Percentiles rank a stretch among this genome's conserved stretches.
Conservation (phyloP, 2,329 filamentous ascomycete genomes). For the Arthrobotrys conoides region DNA sequence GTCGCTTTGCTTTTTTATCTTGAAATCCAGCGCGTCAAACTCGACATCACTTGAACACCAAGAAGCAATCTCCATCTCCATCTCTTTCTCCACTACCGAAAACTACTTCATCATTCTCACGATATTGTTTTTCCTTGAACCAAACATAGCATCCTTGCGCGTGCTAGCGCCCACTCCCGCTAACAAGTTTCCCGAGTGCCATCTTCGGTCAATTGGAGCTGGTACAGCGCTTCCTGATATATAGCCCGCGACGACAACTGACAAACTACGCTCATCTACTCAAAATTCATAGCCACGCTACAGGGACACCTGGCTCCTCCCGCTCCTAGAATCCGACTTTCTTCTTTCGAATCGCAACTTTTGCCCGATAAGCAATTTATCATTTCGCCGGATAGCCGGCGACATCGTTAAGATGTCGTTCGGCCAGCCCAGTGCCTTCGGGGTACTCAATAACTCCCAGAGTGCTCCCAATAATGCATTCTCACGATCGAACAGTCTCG, state of each 20-base stretch:
- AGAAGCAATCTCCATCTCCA: conserved; percentile 6
- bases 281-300: neutral
- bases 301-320: neutral
- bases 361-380: neutral
- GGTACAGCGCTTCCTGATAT: neutral
- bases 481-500: conserved; percentile 49
- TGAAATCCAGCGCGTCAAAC: conserved; percentile 59
- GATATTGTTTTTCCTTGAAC: neutral
- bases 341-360: neutral
- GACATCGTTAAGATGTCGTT: conserved; percentile 61
- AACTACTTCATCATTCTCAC: conserved; percentile 6
- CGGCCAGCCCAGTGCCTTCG: conserved; percentile 62
- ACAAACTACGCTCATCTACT: conserved; percentile 2
- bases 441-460: conserved; percentile 62
- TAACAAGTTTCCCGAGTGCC: neutral
- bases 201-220: conserved; percentile 16
- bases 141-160: neutral
- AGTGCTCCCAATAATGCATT: conserved; percentile 58
- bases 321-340: conserved; percentile 5
- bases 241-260: conserved; percentile 13
- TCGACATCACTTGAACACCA: conserved; percentile 33
- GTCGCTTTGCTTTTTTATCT: conserved; percentile 58
- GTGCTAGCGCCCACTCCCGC: neutral
- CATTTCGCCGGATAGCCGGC: conserved; percentile 16
- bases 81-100: neutral